Base-by-base conservation (phyloP, 2,329 filamentous ascomycete species). In the Hymenoscyphus scutula region DNA sequence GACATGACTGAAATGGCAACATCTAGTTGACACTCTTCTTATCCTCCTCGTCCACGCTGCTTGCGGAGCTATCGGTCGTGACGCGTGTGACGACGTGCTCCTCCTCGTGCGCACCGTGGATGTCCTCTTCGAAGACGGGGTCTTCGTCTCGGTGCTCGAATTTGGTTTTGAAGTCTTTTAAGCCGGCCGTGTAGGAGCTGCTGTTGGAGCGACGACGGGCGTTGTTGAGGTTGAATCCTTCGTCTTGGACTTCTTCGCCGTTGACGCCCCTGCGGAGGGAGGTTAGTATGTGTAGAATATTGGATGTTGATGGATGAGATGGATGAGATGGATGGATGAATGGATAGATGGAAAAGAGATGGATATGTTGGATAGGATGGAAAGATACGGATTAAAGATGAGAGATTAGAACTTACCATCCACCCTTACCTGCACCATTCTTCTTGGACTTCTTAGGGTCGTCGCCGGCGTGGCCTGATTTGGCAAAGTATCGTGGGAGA, bases 381-480 rank as follows among this genome's bases (percentile, higher is more conserved):
- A n/a, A n/a, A n/a, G n/a, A n/a, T n/a, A n/a, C n/a, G n/a, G n/a
- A n/a, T n/a, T n/a, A n/a, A n/a, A n/a, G n/a, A n/a, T n/a, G n/a
- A n/a, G n/a, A n/a, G n/a, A n/a, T n/a, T n/a, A 29, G 27, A 29
- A 29, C 89, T 77, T 85, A 97, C 94, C 94, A 99, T 78, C 97
- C 97, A 75, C 90, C 92, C 78, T 91, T 93, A 70, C 94, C 94
- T 70, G 85, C 89, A 67, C 94, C 94, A 74, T 96, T 91, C 82
- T 99, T 99, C 88, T 99, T 99, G 75, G 90, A 89, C 83, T 96
- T 95, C 78, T 91, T 92, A 65, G 95, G 94, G 74, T 96, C 91
- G 70, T 83, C 82, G 74, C 92, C 92, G 72, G 86, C 81, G 74
- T 89, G 89, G 69, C 94, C 94, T 64, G 86, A 80, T 81, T 97